These are phyloP conservation scores for Candida ortonii DNA, from an alignment of 805 yeast species.

Conservation along the genomic window DNA sequence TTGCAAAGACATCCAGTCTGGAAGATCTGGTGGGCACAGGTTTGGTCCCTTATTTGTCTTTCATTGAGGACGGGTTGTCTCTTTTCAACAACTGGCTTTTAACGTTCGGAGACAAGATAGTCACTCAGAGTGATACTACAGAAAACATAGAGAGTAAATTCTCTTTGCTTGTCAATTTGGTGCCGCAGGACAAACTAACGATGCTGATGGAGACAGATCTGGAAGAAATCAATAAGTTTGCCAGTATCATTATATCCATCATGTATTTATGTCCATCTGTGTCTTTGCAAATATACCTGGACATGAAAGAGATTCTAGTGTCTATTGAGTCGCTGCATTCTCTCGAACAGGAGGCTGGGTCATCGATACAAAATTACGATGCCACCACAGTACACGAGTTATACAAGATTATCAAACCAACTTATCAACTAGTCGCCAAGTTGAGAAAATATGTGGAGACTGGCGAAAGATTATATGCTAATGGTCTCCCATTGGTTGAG, in stretches of 20 bases:
- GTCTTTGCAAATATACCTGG: slow-evolving; percentile 22
- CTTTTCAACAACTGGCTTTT: slow-evolving; percentile 23
- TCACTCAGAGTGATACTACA: slow-evolving; percentile 1
- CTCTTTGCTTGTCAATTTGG: slow-evolving; percentile 16
- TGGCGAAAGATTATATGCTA: slow-evolving; percentile 29
- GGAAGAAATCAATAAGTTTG: slow-evolving; percentile 13
- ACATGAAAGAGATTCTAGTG: slow-evolving; percentile 27
- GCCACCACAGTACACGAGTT: slow-evolving; percentile 3
- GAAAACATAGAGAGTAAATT: slow-evolving; percentile 8
- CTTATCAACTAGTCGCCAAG: slow-evolving; percentile 14
- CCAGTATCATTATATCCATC: slow-evolving; percentile 17
- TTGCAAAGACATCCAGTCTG: slow-evolving; percentile 4
- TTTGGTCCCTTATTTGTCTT: slow-evolving; percentile 23
- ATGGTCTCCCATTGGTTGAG: slow-evolving; percentile 26
- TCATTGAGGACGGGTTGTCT: slow-evolving; percentile 11
- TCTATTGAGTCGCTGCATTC: slow-evolving; percentile 14
- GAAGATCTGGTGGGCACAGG: slow-evolving; percentile 12
- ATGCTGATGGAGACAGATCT: slow-evolving; percentile 5
- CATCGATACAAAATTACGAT: neutral
- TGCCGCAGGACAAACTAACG: slow-evolving; percentile 23
- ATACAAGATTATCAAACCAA: slow-evolving; percentile 10
- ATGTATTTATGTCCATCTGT: slow-evolving; percentile 27
- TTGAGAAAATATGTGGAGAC: slow-evolving; percentile 25
- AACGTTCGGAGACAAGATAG: slow-evolving; percentile 13
- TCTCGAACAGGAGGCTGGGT: slow-evolving; percentile 2